Base-by-base conservation (phyloP, 202 grass and related monocot genomes). In the Panicum hallii region DNA sequence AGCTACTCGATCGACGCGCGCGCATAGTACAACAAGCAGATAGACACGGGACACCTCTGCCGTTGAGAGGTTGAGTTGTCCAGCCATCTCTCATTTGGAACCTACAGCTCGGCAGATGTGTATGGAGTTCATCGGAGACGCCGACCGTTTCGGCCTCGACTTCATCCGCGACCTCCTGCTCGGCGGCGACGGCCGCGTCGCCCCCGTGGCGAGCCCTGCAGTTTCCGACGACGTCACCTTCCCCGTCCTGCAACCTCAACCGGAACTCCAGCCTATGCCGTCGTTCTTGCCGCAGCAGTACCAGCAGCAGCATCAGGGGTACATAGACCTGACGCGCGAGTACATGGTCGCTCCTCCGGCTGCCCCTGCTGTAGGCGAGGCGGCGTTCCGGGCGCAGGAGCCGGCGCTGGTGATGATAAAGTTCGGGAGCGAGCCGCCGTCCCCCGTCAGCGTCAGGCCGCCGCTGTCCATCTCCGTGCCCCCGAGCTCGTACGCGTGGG, bases 121-220 rank as follows among this genome's bases (percentile, higher is more conserved):
- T 30, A 91, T 91, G 89, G 81, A 91, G 2, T 81, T 88, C 85
- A 34, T 48, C 55, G 85, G 85, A 63, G 81, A 80, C 17, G 70
- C 5, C 16, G 85, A 84, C 11, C 30, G 41, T 16, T 92, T 87
- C 55, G 14, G 22, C 52, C 79, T 89, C 20, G 70, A 87, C 48
- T 11, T 80, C 90, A 84, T 89, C 79, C 12, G 69, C 42, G 83
- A 83, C 47, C 87, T 80, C 45, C 80, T 86, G 7, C 64, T 89
- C 79, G 75, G 83, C 9, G 55, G 5, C 44, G 46, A 57, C 41
- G 5, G 11, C 68, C 5, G 48, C 50, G 17, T 41, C 52, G 17
- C 38, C 6, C 38, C 47, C 6, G 13, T 15, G 19, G 38, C 26
- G 6, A 12, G 19, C 30, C 66, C 12, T 11, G 69, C 13, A 8